Evolutionary conservation across 2,329 filamentous ascomycete species (phyloP).

Genomic region (Fusarium sp.): DNA sequence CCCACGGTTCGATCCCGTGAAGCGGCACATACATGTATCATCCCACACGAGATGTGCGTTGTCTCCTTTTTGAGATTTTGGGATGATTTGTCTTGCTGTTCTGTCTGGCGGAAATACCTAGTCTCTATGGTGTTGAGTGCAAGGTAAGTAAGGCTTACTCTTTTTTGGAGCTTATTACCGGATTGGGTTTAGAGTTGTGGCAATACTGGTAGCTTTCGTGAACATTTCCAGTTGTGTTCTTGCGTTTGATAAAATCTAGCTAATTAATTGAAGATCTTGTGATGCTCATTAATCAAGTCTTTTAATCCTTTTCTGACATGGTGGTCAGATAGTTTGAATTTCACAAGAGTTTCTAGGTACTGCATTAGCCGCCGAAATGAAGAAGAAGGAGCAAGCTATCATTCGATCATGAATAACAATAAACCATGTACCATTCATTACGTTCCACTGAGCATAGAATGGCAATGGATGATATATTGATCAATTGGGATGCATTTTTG

Average conservation of each 20-base stretch:
- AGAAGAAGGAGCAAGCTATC: background rate
- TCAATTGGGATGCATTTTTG: slow-evolving; percentile 1
- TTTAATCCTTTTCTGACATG: too few relatives aligned
- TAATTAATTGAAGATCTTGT: background rate
- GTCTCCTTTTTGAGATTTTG: background rate
- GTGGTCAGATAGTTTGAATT: background rate
- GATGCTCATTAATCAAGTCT: too few relatives aligned
- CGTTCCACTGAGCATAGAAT: too few relatives aligned
- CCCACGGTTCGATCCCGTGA: slow-evolving; percentile 51
- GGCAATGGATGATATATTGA: background rate
- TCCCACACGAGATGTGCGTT: slow-evolving; percentile 49
- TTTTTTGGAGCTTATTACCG: background rate
- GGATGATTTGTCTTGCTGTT: background rate
- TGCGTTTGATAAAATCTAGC: background rate
- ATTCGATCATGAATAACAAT: background rate
- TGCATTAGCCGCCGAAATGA: background rate
- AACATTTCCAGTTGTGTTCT: background rate
- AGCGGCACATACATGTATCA: background rate
- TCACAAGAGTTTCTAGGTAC: background rate
- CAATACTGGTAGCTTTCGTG: background rate
- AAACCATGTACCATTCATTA: background rate
- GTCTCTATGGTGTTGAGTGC: background rate
- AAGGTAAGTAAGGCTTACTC: background rate
- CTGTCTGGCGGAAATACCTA: too few relatives aligned
- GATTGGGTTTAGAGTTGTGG: background rate